Percentiles rank a stretch among this genome's conserved stretches.
Evolutionary conservation across 768 basidiomycete genomes (phyloP).

Genomic region (Leccinum subtestaceum): DNA sequence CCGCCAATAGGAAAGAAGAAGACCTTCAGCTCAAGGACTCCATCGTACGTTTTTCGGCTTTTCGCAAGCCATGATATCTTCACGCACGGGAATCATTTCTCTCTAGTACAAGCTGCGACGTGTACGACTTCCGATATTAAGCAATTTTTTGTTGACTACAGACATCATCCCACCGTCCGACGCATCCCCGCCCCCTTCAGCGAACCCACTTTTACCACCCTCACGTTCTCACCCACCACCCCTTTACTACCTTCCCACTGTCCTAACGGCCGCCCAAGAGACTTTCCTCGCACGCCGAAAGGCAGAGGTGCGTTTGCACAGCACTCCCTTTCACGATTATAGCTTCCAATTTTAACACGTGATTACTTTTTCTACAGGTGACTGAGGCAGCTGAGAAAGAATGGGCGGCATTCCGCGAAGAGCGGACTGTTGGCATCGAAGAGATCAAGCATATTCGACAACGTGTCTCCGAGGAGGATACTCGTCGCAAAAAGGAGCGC

Average conservation of each 20-base stretch:
- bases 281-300: constrained; percentile 61
- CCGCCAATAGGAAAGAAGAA: constrained; percentile 77
- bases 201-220: constrained; percentile 43
- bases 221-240: constrained; percentile 72
- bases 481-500: constrained; percentile 40
- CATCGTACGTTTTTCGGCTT: constrained; percentile 49
- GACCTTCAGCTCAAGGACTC: constrained; percentile 80
- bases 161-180: constrained; percentile 53
- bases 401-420: constrained; percentile 61
- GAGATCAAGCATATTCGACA: constrained; percentile 63
- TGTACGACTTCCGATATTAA: constrained; percentile 65
- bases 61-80: neutral
- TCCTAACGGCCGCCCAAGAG: constrained; percentile 68
- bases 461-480: constrained; percentile 66
- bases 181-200: constrained; percentile 27
- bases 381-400: constrained; percentile 62
- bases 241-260: constrained; percentile 71
- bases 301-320: constrained; percentile 47
- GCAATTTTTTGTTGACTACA: constrained; percentile 74
- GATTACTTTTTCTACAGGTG: constrained; percentile 41
- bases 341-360: neutral
- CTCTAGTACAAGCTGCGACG: constrained; percentile 72
- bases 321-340: neutral
- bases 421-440: constrained; percentile 54
- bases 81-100: neutral